phyloP scores from a whole-genome alignment of 106 monocot genomes.

The Dendrobium huoshanense region DNA sequence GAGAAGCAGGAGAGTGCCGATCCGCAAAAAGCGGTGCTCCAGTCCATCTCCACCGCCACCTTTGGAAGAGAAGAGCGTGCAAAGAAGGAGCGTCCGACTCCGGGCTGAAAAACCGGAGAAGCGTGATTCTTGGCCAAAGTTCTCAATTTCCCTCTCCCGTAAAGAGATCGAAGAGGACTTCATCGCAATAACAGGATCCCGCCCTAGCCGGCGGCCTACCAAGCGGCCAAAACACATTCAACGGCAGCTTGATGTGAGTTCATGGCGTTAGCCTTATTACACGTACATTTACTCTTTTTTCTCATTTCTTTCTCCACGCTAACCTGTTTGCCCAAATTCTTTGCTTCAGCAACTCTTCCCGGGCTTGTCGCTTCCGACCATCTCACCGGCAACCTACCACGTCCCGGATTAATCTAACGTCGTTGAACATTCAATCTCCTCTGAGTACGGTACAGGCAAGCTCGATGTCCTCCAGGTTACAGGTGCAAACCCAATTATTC shows the following conservation, averaged over 20 bases:
- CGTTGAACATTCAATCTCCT: no score
- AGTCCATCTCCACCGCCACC: background rate
- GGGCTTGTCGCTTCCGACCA: constrained; percentile 13
- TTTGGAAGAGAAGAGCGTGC: constrained; percentile 7
- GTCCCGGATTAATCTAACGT: background rate
- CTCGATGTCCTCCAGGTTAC: no score
- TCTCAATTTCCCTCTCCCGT: constrained; percentile 26
- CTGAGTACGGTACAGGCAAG: no score
- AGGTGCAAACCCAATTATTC: no score
- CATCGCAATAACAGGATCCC: constrained; percentile 33
- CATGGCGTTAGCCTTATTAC: background rate
- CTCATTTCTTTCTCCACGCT: no score
- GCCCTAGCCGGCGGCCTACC: constrained; percentile 30
- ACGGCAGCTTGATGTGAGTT: constrained; percentile 46
- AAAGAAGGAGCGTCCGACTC: constrained; percentile 7
- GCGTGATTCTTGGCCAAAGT: constrained; percentile 4
- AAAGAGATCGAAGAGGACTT: constrained; percentile 57
- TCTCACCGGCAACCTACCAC: constrained; percentile 12
- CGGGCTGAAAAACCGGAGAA: constrained; percentile 15
- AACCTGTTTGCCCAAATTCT: background rate
- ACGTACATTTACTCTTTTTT: background rate
- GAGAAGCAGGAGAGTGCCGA: constrained; percentile 21
- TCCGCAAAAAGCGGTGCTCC: background rate
- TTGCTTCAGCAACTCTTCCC: constrained; percentile 8
- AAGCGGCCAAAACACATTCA: constrained; percentile 32